Evolutionary conservation across 495 filamentous ascomycete genomes (phyloP).

Genomic region (Annulohypoxylon maeteangense): DNA sequence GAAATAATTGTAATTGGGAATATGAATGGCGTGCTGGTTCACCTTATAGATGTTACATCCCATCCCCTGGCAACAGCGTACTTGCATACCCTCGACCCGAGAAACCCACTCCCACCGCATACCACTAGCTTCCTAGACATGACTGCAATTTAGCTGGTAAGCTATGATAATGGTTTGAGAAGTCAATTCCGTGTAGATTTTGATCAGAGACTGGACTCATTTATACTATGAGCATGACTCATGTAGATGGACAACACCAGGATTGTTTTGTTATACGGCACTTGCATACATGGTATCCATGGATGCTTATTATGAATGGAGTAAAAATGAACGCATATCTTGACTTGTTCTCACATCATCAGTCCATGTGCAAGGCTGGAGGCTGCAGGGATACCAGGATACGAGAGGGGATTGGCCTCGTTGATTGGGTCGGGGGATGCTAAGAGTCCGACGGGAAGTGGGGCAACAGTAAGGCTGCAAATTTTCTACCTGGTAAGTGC

Average conservation of each 20-base stretch:
- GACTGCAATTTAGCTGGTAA: constrained; percentile 1
- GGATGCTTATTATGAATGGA: background rate
- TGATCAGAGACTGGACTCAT: background rate
- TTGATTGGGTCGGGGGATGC: background rate
- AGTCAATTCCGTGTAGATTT: background rate
- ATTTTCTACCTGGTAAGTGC: background rate
- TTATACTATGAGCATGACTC: background rate
- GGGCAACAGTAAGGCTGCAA: background rate
- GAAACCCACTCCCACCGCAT: constrained; percentile 93
- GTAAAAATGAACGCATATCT: background rate
- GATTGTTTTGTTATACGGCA: too few species aligned
- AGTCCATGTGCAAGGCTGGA: constrained; percentile 16
- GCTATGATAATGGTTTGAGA: constrained; percentile 3
- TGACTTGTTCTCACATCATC: constrained; percentile 16
- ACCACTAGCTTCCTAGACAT: constrained; percentile 80
- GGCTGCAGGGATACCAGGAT: background rate
- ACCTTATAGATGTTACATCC: constrained; percentile 91
- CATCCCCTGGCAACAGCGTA: constrained; percentile 82
- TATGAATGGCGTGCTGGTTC: constrained; percentile 29
- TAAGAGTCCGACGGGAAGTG: background rate
- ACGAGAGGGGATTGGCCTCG: background rate
- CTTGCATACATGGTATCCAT: background rate
- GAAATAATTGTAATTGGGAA: background rate
- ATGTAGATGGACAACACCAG: background rate
- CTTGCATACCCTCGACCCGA: constrained; percentile 94